Evolutionary conservation across 2,329 filamentous ascomycete species (phyloP).

Genomic region (Falciphora oryzae): DNA sequence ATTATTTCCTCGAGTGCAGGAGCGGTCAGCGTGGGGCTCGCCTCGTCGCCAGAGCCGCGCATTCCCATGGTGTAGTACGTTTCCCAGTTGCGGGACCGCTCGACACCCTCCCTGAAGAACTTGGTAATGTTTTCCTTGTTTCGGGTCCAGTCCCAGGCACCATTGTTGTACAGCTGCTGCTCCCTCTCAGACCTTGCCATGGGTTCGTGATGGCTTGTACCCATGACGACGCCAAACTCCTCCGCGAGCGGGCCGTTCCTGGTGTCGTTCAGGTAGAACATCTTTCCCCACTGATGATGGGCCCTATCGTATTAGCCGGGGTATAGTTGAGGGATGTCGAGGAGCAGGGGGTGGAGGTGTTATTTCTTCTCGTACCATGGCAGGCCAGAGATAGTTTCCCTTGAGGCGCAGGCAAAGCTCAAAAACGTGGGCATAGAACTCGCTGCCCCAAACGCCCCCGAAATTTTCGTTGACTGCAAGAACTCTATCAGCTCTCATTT

Average conservation of each 20-base stretch:
- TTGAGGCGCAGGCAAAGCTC: conserved; percentile 49
- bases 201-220: conserved; percentile 52
- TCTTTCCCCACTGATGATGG: conserved; percentile 39
- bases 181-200: conserved; percentile 46
- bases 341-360: no score
- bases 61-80: conserved; percentile 47
- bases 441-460: conserved; percentile 32
- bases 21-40: conserved; percentile 34
- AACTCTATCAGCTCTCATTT: neutral
- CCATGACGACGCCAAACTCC: conserved; percentile 52
- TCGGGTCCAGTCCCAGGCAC: conserved; percentile 48
- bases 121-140: conserved; percentile 46
- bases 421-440: conserved; percentile 50
- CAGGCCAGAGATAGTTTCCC: conserved; percentile 55
- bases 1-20: conserved; percentile 41
- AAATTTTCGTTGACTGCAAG: neutral
- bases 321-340: neutral
- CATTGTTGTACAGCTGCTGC: conserved; percentile 27
- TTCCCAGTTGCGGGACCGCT: conserved; percentile 40
- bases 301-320: neutral
- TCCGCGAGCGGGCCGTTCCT: conserved; percentile 47
- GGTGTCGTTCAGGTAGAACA: conserved; percentile 51
- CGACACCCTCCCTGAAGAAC: conserved; percentile 46
- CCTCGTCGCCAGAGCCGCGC: conserved; percentile 49
- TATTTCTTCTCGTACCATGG: conserved; percentile 30